Base-by-base conservation (phyloP, 176 grass and related monocot genomes). In the Paspalum vaginatum region DNA sequence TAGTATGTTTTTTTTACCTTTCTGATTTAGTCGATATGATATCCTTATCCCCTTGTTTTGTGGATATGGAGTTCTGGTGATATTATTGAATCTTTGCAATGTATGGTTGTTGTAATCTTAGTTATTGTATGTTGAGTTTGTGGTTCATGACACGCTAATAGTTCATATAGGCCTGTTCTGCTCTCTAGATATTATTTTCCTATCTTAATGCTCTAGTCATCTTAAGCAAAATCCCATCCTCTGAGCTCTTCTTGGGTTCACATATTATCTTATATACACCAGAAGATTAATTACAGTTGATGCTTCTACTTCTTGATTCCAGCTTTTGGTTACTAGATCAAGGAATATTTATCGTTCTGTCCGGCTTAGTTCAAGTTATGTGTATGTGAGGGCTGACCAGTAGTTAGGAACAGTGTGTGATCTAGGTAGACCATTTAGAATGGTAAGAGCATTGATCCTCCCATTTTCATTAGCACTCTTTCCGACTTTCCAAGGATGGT, bases 201-300 rank as follows among this genome's bases (percentile, higher is more conserved):
- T 43, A 26, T 82, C 12, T 82, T 27, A 55, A 55, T 51, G n/a
- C 3, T 39, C 1, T 47, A 16, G 25, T 18, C 63, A 37, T 55
- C n/a, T 62, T 73, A 43, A 22, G 7, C 3, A 41, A 65, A 38
- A 5, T 24, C 40, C 42, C 9, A 22, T 47, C 55, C 16, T 32
- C 26, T 17, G 11, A 55, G 14, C 18, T 14, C 72, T 55, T 0
- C 41, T 60, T 18, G 15, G 17, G 4, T 74, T 38, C 18, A 41
- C 41, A 6, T n/a, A 71, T 49, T 18, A 21, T 41, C 11, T 32
- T 32, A 32, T 32, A 32, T 32, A 3, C n/a, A 27, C 14, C 20
- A 43, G 40, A 76, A 69, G 61, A 76, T 4, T 79, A 70, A 17
- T 38, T 18, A 11, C 37, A 24, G 51, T 75, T 78, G 9, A 80